Conservation (phyloP, 768 basidiomycete genomes). For the Boletus pseudo-olivaceus region DNA sequence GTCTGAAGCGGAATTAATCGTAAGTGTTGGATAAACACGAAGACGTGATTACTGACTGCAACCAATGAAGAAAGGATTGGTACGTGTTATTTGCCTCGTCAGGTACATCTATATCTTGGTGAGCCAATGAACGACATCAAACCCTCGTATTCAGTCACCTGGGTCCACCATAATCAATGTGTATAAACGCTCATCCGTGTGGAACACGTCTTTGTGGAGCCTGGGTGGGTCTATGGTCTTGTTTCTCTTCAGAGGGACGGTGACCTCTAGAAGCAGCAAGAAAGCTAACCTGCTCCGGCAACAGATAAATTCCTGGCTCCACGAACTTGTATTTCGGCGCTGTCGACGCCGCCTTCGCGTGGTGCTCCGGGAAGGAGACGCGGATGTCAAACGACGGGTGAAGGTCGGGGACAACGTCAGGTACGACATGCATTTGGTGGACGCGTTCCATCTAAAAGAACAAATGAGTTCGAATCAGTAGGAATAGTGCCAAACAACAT, state of each 20-base stretch:
- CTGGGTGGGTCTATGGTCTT: conserved; percentile 66
- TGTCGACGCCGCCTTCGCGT: conserved; percentile 18
- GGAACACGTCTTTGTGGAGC: conserved; percentile 75
- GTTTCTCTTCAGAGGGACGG: background rate
- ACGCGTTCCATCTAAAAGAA: conserved; percentile 81
- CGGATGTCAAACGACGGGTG: conserved; percentile 74
- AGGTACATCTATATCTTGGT: conserved; percentile 67
- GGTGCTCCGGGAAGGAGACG: conserved; percentile 48
- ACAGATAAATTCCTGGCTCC: conserved; percentile 67
- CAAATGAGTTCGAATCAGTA: background rate
- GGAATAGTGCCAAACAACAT: background rate
- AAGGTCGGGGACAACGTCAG: conserved; percentile 74
- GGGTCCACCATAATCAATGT: conserved; percentile 88
- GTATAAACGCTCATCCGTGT: conserved; percentile 75
- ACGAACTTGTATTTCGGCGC: conserved; percentile 38
- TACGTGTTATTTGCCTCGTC: conserved; percentile 61
- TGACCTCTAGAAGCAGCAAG: background rate
- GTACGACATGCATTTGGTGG: conserved; percentile 86
- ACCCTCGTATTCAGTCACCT: conserved; percentile 45
- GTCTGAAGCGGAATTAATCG: conserved; percentile 40
- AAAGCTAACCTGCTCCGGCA: conserved; percentile 59
- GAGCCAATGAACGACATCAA: conserved; percentile 1
- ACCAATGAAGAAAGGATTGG: conserved; percentile 79
- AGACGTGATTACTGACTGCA: conserved; percentile 52
- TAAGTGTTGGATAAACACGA: background rate